These are phyloP conservation scores for Pythium aphanidermatum DNA, from an alignment of 352 stramenopile species.

Conservation along the genomic window DNA sequence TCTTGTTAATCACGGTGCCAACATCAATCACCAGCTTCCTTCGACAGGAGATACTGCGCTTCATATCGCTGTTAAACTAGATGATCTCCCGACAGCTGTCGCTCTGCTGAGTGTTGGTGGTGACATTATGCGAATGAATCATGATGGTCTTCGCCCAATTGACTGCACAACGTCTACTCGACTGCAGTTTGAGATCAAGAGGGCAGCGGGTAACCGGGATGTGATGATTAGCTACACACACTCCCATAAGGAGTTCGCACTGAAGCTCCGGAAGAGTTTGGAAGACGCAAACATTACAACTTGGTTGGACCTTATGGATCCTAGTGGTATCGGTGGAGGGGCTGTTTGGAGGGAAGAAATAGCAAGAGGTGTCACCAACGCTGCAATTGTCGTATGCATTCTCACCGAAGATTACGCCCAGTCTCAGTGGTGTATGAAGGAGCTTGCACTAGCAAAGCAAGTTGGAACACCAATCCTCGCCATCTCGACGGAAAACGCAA, in stretches of 20 bases:
- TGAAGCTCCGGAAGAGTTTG: conserved; percentile 48
- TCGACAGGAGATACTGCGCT: conserved; percentile 66
- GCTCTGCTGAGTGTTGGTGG: conserved; percentile 63
- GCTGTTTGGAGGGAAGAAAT: conserved; percentile 67
- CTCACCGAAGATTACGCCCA: conserved; percentile 54
- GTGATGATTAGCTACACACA: conserved; percentile 78
- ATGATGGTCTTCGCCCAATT: conserved; percentile 43
- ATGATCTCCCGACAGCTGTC: conserved; percentile 65
- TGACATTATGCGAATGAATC: conserved; percentile 78
- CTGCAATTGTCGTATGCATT: conserved; percentile 49
- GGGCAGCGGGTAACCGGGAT: conserved; percentile 52
- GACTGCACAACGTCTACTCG: conserved; percentile 60
- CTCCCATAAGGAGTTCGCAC: conserved; percentile 54
- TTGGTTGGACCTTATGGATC: conserved; percentile 66
- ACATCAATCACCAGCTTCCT: conserved; percentile 71
- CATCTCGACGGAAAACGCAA: conserved; percentile 64
- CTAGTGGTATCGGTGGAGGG: conserved; percentile 48
- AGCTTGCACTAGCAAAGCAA: conserved; percentile 60
- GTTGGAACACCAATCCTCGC: conserved; percentile 72
- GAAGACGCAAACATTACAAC: conserved; percentile 59
- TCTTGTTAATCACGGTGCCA: conserved; percentile 46
- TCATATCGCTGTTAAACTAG: conserved; percentile 76
- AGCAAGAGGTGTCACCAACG: conserved; percentile 52
- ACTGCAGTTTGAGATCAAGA: conserved; percentile 69
- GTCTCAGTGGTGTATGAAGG: conserved; percentile 61